Evolutionary conservation across 1,284 basidiomycete genomes (phyloP).

Genomic region (Cutaneotrichosporon sp.): DNA sequence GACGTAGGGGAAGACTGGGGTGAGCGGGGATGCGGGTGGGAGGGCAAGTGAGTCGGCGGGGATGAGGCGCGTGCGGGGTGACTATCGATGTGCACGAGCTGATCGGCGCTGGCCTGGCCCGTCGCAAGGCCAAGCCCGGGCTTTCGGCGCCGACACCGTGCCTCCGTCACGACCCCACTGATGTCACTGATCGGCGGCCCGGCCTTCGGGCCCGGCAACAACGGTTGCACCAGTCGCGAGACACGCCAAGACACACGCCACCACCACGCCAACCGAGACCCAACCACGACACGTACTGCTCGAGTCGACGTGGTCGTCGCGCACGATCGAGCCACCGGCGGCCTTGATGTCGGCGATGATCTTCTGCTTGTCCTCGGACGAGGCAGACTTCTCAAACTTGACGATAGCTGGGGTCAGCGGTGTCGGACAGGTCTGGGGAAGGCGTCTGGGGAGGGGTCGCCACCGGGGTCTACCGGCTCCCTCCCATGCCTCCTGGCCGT

Average conservation of each 20-base stretch:
- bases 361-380: conserved; percentile 35
- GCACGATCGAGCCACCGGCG: conserved; percentile 39
- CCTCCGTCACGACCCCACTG: too few species aligned
- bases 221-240: too few species aligned
- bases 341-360: conserved; percentile 34
- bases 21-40: background rate
- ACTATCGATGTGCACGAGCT: background rate
- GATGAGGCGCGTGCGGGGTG: background rate
- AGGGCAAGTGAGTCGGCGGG: too few species aligned
- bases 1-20: conserved; percentile 45
- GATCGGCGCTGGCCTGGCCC: background rate
- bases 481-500: too few species aligned
- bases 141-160: too few species aligned
- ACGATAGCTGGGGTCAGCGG: conserved; percentile 38
- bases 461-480: background rate
- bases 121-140: too few species aligned
- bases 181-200: too few species aligned
- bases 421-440: background rate
- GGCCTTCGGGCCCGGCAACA: too few species aligned
- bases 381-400: conserved; percentile 44
- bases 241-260: too few species aligned
- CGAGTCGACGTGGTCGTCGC: conserved; percentile 41
- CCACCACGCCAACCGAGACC: too few species aligned
- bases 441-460: background rate
- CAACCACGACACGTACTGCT: too few species aligned